phyloP scores from a whole-genome alignment of 2,329 filamentous ascomycete species.

The Monosporascus sp. region DNA sequence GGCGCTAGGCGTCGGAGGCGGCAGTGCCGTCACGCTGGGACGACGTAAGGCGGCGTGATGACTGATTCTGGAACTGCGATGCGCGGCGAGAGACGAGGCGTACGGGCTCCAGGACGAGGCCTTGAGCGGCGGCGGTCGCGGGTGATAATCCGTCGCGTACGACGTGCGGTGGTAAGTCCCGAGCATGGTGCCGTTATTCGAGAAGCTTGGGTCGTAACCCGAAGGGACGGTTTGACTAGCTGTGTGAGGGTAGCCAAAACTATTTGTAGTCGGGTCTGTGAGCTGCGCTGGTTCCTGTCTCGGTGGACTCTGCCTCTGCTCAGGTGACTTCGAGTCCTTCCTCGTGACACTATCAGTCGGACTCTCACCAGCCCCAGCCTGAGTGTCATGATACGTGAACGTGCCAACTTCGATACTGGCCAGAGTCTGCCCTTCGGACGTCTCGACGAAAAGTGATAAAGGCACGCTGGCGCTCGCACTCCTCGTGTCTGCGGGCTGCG shows the following conservation, averaged over 20 bases:
- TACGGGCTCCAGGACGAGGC: conserved; percentile 41
- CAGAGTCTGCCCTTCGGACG: conserved; percentile 45
- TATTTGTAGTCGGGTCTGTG: conserved; percentile 44
- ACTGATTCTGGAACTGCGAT: conserved; percentile 33
- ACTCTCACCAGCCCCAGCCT: conserved; percentile 27
- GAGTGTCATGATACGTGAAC: conserved; percentile 39
- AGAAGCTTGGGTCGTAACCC: conserved; percentile 29
- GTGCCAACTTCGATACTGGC: conserved; percentile 41
- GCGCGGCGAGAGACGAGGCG: conserved; percentile 33
- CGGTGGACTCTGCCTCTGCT: conserved; percentile 36
- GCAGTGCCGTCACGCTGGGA: conserved; percentile 41
- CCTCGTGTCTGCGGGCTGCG: conserved; percentile 49
- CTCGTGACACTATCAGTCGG: conserved; percentile 36
- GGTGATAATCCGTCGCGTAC: conserved; percentile 43
- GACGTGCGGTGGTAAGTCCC: conserved; percentile 48
- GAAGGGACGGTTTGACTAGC: conserved; percentile 40
- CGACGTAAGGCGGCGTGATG: conserved; percentile 40
- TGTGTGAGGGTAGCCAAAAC: conserved; percentile 51
- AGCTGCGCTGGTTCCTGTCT: conserved; percentile 25
- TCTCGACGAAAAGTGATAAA: conserved; percentile 48
- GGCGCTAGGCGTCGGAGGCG: conserved; percentile 38
- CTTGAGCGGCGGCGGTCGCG: conserved; percentile 31
- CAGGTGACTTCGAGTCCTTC: conserved; percentile 37
- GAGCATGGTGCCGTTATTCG: conserved; percentile 44
- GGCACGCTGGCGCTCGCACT: conserved; percentile 46